phyloP scores from a whole-genome alignment of 1,284 basidiomycete genomes.

The Cryptococcus sp. region DNA sequence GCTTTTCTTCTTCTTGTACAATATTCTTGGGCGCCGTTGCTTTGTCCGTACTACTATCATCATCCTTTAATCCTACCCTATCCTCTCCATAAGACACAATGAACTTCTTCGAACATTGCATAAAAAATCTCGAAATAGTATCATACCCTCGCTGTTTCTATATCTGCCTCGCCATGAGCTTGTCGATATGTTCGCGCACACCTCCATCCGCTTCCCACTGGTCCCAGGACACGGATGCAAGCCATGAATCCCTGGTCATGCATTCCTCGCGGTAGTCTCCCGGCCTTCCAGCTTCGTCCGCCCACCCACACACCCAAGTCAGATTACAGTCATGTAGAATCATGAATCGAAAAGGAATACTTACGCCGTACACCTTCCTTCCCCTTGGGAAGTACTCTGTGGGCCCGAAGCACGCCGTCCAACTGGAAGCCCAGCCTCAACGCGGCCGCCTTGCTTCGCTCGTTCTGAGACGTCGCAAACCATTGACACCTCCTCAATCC shows the following conservation, averaged over 20 bases:
- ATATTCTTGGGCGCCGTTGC: neutral
- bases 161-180: conserved; percentile 24
- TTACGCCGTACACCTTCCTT: conserved; percentile 21
- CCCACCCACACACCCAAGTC: neutral
- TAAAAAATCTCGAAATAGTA: neutral
- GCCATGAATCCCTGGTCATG: conserved; percentile 26
- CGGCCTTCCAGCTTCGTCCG: conserved; percentile 22
- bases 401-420: conserved; percentile 25
- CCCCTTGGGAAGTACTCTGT: conserved; percentile 21
- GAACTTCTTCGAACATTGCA: neutral
- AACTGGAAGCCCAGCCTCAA: conserved; percentile 24
- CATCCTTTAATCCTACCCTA: neutral
- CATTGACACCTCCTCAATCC: conserved; percentile 32
- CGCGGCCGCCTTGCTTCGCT: conserved; percentile 16
- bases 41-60: neutral
- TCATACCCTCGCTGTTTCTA: neutral
- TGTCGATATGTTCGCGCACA: conserved; percentile 23
- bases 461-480: conserved; percentile 27
- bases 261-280: conserved; percentile 21
- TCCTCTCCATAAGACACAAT: neutral
- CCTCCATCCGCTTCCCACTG: conserved; percentile 27
- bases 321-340: neutral
- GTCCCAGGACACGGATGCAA: conserved; percentile 28
- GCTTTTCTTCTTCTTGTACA: neutral
- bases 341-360: neutral